phyloP scores from a whole-genome alignment of 768 basidiomycete genomes.

The Lentinus tigrinus region DNA sequence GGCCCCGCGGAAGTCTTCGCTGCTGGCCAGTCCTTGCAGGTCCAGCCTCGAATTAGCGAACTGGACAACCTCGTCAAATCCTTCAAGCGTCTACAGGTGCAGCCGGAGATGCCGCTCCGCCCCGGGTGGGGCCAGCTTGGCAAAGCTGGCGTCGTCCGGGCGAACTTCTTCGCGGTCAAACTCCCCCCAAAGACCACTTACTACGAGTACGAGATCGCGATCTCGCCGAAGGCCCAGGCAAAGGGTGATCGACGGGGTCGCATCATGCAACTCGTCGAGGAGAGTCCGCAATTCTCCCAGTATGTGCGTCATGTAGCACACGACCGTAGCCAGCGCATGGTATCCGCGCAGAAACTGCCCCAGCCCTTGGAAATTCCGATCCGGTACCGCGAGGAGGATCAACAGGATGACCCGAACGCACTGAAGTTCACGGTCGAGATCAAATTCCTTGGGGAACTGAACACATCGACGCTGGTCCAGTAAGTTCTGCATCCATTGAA shows the following conservation, averaged over 20 bases:
- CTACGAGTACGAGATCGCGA: conserved; percentile 57
- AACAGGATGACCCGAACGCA: conserved; percentile 34
- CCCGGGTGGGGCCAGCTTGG: conserved; percentile 59
- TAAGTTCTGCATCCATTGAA: conserved; percentile 24
- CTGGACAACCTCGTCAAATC: conserved; percentile 26
- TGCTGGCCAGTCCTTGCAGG: neutral
- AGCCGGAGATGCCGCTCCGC: conserved; percentile 41
- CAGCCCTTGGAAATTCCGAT: conserved; percentile 35
- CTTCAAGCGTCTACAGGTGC: conserved; percentile 29
- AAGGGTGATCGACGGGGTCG: conserved; percentile 43
- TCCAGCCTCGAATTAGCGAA: conserved; percentile 10
- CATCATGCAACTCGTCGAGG: conserved; percentile 56
- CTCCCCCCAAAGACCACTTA: conserved; percentile 42
- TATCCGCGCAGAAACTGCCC: conserved; percentile 39
- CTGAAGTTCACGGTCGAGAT: conserved; percentile 42
- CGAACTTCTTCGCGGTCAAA: conserved; percentile 62
- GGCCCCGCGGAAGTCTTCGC: conserved; percentile 18
- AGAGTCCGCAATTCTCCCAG: conserved; percentile 32
- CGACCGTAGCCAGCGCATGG: conserved; percentile 42
- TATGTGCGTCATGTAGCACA: conserved; percentile 49
- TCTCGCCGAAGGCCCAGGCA: conserved; percentile 46
- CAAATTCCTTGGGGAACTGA: conserved; percentile 30
- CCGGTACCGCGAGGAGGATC: conserved; percentile 42
- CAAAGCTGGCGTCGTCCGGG: conserved; percentile 45
- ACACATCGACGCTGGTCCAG: conserved; percentile 30